These are phyloP conservation scores for Panicum virgatum DNA, from an alignment of 202 grass and related monocot genomes.

Conservation along the genomic window DNA sequence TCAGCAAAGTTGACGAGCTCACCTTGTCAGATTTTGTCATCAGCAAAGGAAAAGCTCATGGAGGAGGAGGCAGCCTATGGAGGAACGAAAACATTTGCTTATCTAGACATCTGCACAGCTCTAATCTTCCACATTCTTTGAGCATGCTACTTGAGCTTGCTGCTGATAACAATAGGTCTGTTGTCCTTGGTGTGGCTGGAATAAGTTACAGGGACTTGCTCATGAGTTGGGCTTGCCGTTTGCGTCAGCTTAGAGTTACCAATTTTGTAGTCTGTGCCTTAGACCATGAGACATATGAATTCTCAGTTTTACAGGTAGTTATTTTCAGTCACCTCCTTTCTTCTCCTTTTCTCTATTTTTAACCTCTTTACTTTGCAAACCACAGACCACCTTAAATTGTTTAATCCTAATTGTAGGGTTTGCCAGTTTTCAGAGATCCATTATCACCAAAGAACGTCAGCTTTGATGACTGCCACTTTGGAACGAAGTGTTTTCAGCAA, in stretches of 20 bases:
- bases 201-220: conserved; percentile 86
- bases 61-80: background rate
- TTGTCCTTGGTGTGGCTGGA: conserved; percentile 87
- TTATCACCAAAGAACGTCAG: conserved; percentile 64
- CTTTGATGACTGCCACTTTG: conserved; percentile 85
- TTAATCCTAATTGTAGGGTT: conserved; percentile 54
- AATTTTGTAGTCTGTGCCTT: conserved; percentile 89
- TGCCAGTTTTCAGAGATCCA: conserved; percentile 80
- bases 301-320: conserved; percentile 76
- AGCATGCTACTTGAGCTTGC: conserved; percentile 44
- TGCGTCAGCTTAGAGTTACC: conserved; percentile 55
- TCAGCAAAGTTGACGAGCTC: conserved; percentile 37
- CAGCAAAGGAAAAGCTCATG: background rate
- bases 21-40: conserved; percentile 9
- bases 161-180: conserved; percentile 54
- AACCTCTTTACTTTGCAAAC: background rate
- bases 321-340: background rate
- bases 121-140: conserved; percentile 52
- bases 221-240: conserved; percentile 89
- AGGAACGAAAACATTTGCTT: conserved; percentile 16
- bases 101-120: background rate
- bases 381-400: background rate
- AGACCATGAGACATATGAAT: conserved; percentile 75
- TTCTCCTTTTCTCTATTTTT: background rate
- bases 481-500: conserved; percentile 80